Evolutionary conservation across 2,329 filamentous ascomycete species (phyloP).

Genomic region (Clarireedia paspali): DNA sequence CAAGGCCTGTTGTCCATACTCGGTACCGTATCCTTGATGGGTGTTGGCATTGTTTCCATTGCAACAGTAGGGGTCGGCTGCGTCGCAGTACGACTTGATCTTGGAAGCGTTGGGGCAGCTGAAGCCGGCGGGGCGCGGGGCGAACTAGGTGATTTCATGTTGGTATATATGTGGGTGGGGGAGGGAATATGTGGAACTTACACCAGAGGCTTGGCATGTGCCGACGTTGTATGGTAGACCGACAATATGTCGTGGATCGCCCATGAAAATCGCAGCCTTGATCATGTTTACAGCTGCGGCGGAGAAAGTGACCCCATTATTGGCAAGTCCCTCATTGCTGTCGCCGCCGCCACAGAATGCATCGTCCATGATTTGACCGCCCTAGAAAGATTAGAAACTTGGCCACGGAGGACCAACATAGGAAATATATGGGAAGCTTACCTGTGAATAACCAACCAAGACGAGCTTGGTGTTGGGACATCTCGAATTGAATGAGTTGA

Average conservation of each 20-base stretch:
- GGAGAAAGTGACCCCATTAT: slow-evolving; percentile 36
- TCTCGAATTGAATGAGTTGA: slow-evolving; percentile 48
- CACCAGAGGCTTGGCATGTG: slow-evolving; percentile 49
- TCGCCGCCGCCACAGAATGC: slow-evolving; percentile 52
- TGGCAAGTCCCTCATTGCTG: slow-evolving; percentile 37
- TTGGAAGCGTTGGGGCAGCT: slow-evolving; percentile 44
- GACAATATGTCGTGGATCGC: slow-evolving; percentile 48
- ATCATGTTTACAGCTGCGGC: slow-evolving; percentile 45
- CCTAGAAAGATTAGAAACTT: slow-evolving; percentile 31
- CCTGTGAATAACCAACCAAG: slow-evolving; percentile 56
- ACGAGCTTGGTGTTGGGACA: slow-evolving; percentile 52
- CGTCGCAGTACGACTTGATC: slow-evolving; percentile 54
- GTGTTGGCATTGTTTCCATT: slow-evolving; percentile 45
- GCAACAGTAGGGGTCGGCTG: slow-evolving; percentile 54
- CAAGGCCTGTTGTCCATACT: slow-evolving; percentile 49
- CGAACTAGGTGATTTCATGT: slow-evolving; percentile 37
- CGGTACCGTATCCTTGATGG: slow-evolving; percentile 50
- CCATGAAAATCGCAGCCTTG: slow-evolving; percentile 59
- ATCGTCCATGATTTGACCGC: slow-evolving; percentile 56
- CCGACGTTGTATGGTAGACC: slow-evolving; percentile 54
- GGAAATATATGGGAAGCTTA: slow-evolving; percentile 17
- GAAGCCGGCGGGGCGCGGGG: slow-evolving; percentile 46
- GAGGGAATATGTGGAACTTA: slow-evolving; percentile 34
- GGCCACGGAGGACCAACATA: neutral
- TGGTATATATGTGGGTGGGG: neutral